Conservation (phyloP, 306 rosid genomes). For the Quercus berberidifolia region DNA sequence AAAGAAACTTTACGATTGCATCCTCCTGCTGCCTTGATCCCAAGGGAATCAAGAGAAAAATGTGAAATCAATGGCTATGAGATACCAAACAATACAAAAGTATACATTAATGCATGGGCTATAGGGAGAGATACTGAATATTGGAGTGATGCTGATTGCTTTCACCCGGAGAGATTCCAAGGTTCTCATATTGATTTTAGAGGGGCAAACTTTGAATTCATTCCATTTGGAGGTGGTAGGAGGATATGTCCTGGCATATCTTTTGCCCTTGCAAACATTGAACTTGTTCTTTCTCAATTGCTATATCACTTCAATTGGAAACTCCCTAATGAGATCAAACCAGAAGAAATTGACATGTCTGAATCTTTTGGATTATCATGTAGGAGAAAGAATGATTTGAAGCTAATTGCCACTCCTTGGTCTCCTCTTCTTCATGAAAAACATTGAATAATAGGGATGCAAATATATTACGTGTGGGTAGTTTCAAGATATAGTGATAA, state of each 20-base stretch:
- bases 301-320: constrained; percentile 11
- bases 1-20: constrained; percentile 38
- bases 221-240: constrained; percentile 36
- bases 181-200: background rate
- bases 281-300: constrained; percentile 9
- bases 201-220: background rate
- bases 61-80: constrained; percentile 23
- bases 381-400: background rate
- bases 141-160: constrained; percentile 26
- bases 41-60: constrained; percentile 21
- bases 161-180: constrained; percentile 10
- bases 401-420: background rate
- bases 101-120: constrained; percentile 35
- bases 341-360: constrained; percentile 15
- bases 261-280: background rate
- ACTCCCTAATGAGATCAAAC: background rate
- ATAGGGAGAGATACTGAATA: constrained; percentile 37
- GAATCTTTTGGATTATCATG: background rate
- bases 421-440: background rate
- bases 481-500: too few relatives aligned
- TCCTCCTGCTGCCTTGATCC: constrained; percentile 26
- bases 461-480: too few relatives aligned
- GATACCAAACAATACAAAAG: constrained; percentile 21
- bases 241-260: constrained; percentile 8
- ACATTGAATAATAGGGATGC: background rate